Base-by-base conservation (phyloP, 495 filamentous ascomycete genomes). In the Talaromyces proteolyticus region DNA sequence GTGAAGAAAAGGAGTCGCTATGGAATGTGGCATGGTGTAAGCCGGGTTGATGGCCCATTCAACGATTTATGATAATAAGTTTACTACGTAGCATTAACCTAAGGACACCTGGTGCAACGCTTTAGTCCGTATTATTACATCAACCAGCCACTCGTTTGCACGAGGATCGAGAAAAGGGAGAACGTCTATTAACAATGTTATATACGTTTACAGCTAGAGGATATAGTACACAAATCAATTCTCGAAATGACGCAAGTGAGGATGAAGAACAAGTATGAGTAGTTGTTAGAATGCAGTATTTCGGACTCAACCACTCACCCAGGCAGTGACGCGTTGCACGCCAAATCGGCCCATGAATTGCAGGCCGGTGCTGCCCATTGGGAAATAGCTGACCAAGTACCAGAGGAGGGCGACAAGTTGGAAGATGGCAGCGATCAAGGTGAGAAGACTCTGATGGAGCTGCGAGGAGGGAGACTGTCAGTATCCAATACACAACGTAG, bases 351-450 rank as follows among this genome's bases (percentile, higher is more conserved):
- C 86, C 58, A 89, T 90, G 56, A 95, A 86, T 55, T 91, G 84
- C 53, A 96, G 68, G 17, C 92, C 89, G 44, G 82, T 89, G 44
- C 86, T 88, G 20, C 93, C 93, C 91, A 96, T 95, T 2, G 93
- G 93, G 64, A 98, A 98, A 72, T 98, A 98, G 70, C 87, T 93
- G 67, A 98, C 85, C 8, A 95, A 75, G 69, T 97, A 97, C 92
- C 93, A 98, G 22, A 91, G 51, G 41, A 97, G 75, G 44, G 85
- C 84, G 45, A 80, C 84, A 44, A 96, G 70, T 63, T 98, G 93
- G 58, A 88, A 70, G 54, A 96, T 76, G 43, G 87, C 82, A 19
- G 89, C 85, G 54, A 96, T 66, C 25, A 97, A 70, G 22, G 93
- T 96, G 52, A 96, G 82, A 57, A 92, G 58, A 22, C 86, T 87